These are phyloP conservation scores for Fusarium luffae DNA, from an alignment of 2,329 filamentous ascomycete species.

Conservation along the genomic window DNA sequence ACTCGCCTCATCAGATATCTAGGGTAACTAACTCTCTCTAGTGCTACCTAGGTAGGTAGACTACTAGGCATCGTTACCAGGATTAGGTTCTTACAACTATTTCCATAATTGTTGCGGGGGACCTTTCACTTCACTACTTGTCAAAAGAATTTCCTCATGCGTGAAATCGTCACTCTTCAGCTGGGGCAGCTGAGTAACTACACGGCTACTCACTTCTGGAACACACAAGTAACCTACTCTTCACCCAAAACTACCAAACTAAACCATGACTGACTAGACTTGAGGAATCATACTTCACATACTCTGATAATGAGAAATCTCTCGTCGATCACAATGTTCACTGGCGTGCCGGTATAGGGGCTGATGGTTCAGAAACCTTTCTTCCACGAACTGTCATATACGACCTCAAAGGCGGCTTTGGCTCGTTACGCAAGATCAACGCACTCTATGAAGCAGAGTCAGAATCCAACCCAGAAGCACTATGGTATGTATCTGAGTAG, in stretches of 20 bases:
- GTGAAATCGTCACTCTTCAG: slow-evolving; percentile 94
- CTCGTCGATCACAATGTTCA: slow-evolving; percentile 72
- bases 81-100: not conserved
- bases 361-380: slow-evolving; percentile 89
- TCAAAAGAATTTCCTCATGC: slow-evolving; percentile 66
- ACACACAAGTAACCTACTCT: slow-evolving; percentile 74
- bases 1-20: slow-evolving; percentile 1
- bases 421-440: slow-evolving; percentile 87
- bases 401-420: slow-evolving; percentile 93
- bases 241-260: not conserved
- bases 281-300: slow-evolving; percentile 98
- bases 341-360: slow-evolving; percentile 84
- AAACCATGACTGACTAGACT: slow-evolving; percentile 4
- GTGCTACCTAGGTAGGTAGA: too few species aligned
- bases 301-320: slow-evolving; percentile 62
- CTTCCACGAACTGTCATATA: slow-evolving; percentile 93
- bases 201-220: slow-evolving; percentile 96
- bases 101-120: not conserved
- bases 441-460: slow-evolving; percentile 77
- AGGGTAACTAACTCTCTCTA: slow-evolving; percentile 16
- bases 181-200: slow-evolving; percentile 95
- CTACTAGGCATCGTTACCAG: not conserved
- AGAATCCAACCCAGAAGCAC: slow-evolving; percentile 47
- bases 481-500: slow-evolving; percentile 50
- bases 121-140: not conserved